phyloP scores from a whole-genome alignment of 2,329 filamentous ascomycete species.

The Calonectria multiphialidica region DNA sequence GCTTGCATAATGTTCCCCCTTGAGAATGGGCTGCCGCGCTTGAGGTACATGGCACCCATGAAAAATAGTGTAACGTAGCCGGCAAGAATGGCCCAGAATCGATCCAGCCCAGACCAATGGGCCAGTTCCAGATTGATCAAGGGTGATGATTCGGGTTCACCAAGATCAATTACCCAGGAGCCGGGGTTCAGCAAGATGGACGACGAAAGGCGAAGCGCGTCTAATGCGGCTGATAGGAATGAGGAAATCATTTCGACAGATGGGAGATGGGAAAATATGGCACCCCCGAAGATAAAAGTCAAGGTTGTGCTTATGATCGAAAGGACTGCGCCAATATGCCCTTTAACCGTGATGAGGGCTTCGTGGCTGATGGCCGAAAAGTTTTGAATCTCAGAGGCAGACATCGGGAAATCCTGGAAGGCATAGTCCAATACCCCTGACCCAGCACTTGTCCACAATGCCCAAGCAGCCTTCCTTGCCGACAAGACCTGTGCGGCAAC shows the following conservation, averaged over 20 bases:
- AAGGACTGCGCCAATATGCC: conserved; percentile 58
- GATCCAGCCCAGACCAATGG: conserved; percentile 75
- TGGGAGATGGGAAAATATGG: conserved; percentile 46
- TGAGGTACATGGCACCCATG: conserved; percentile 83
- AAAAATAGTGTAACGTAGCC: conserved; percentile 85
- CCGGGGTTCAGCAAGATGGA: conserved; percentile 58
- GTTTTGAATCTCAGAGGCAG: conserved; percentile 76
- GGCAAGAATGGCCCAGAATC: conserved; percentile 78
- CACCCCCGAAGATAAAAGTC: conserved; percentile 59
- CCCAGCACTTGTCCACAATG: conserved; percentile 56
- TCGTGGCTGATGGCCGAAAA: conserved; percentile 84
- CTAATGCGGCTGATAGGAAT: conserved; percentile 25
- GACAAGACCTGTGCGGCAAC: conserved; percentile 45
- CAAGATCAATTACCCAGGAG: conserved; percentile 71
- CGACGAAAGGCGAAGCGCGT: conserved; percentile 35
- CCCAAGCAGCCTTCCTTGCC: conserved; percentile 55
- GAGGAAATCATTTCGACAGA: conserved; percentile 26
- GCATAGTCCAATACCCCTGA: conserved; percentile 64
- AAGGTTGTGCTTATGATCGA: conserved; percentile 53
- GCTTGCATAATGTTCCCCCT: conserved; percentile 66
- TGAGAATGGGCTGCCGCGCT: conserved; percentile 77
- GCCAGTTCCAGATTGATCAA: conserved; percentile 69
- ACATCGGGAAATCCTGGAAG: conserved; percentile 62
- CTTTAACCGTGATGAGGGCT: conserved; percentile 72
- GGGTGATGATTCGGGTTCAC: conserved; percentile 52